Percentiles rank a stretch among this genome's conserved stretches.
phyloP scores from a whole-genome alignment of 202 grass and related monocot genomes.

The Bolboschoenoplectus hybrid region DNA sequence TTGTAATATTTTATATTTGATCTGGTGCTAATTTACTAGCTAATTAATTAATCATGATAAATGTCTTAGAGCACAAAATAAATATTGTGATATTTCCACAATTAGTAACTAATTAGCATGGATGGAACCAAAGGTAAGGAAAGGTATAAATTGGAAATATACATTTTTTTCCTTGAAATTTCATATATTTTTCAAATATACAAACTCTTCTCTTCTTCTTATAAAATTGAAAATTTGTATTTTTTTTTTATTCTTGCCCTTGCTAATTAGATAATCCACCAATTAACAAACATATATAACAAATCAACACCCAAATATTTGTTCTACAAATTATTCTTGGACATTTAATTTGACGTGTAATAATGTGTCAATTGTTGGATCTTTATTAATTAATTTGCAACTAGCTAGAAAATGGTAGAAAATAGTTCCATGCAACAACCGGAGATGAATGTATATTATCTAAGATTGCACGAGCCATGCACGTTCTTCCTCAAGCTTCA shows the following conservation, averaged over 20 bases:
- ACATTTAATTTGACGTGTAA: neutral
- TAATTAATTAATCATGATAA: too few relatives aligned
- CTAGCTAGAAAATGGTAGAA: neutral
- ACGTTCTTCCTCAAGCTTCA: constrained; percentile 6
- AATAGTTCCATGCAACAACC: neutral
- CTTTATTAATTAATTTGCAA: neutral
- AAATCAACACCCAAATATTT: neutral
- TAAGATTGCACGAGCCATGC: constrained; percentile 14
- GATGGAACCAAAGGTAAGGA: too few relatives aligned
- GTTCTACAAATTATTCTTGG: neutral
- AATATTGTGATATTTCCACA: neutral
- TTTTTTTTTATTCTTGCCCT: too few relatives aligned
- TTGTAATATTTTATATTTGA: neutral
- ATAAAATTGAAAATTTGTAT: too few relatives aligned
- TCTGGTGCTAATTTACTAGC: neutral
- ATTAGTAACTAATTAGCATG: neutral
- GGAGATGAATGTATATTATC: neutral
- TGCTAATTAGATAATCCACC: neutral
- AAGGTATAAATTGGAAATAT: too few relatives aligned
- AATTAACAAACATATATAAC: neutral
- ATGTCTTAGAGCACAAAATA: neutral
- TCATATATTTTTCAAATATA: too few relatives aligned
- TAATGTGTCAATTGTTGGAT: neutral
- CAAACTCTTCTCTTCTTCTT: too few relatives aligned
- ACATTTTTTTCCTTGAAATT: too few relatives aligned